Evolutionary conservation across 1,284 basidiomycete species (phyloP).

Genomic region (Caloboletus inedulis): DNA sequence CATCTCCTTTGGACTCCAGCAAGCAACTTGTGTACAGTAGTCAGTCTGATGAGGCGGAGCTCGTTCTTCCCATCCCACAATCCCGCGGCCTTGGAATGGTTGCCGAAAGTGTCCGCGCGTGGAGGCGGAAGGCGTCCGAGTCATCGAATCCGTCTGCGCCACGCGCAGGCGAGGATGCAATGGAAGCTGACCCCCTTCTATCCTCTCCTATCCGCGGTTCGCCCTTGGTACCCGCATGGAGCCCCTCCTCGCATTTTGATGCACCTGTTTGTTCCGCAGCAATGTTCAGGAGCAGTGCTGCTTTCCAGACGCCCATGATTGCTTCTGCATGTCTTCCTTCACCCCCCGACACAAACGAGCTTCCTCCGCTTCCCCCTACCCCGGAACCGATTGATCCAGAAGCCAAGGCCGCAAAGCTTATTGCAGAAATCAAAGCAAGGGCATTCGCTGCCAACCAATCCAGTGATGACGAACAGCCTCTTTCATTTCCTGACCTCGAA

Average conservation of each 20-base stretch:
- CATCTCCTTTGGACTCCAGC: constrained; percentile 22
- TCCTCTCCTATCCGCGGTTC: constrained; percentile 8
- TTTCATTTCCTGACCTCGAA: constrained; percentile 43
- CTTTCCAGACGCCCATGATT: constrained; percentile 12
- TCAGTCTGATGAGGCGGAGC: constrained; percentile 64
- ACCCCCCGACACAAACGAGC: constrained; percentile 30
- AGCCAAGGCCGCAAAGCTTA: constrained; percentile 53
- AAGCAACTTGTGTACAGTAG: constrained; percentile 58
- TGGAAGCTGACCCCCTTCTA: constrained; percentile 28
- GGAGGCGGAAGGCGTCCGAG: constrained; percentile 37
- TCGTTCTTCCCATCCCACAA: constrained; percentile 33
- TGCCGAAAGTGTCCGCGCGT: constrained; percentile 40
- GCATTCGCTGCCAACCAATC: constrained; percentile 42
- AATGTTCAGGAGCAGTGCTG: background rate
- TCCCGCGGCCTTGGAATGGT: constrained; percentile 31
- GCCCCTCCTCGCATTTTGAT: constrained; percentile 2
- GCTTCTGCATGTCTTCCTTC: constrained; percentile 36
- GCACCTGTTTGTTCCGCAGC: background rate
- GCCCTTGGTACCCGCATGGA: background rate
- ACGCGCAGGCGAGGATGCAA: constrained; percentile 7
- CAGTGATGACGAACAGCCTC: constrained; percentile 41
- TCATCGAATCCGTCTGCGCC: constrained; percentile 7
- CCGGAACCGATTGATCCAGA: constrained; percentile 45
- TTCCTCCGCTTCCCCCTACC: constrained; percentile 33
- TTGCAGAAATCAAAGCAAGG: constrained; percentile 59